Evolutionary conservation across 2,329 filamentous ascomycete genomes (phyloP), one percentile per base, ranked within the genome.

Genomic region (Thermoascus crustaceus): DNA sequence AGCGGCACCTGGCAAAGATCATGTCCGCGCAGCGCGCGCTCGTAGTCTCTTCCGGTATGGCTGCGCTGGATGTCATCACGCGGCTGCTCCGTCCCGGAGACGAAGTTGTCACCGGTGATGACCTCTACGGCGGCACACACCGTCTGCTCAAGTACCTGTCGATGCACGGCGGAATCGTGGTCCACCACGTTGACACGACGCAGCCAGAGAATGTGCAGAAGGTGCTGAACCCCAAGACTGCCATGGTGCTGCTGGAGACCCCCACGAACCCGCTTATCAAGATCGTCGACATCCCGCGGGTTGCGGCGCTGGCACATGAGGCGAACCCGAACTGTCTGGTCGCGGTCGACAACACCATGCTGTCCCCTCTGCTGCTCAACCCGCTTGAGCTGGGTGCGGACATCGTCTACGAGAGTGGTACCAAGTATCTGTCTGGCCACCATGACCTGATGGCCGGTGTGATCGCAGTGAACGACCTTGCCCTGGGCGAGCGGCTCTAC

Each of bases 371-470:
- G 69, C 78, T 98, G 5, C 81, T 81, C 54, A 96, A 94, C 65
- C 91, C 91, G 4, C 76, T 98, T 11, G 89, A 96, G 42, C 73
- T 96, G 18, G 91, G 93, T 38, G 88, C 89, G 10, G 91, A 98
- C 53, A 83, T 98, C 48, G 86, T 94, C 37, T 98, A 98, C 64
- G 91, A 98, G 67, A 94, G 85, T 17, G 91, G 91, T 37, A 98
- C 91, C 16, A 98, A 98, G 63, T 98, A 98, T 55, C 73, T 98
- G 4, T 96, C 88, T 1, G 91, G 91, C 20, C 91, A 98, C 61
- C 91, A 98, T 69, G 93, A 98, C 58, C 82, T 98, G 56, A 98
- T 98, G 91, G 91, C 91, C 7, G 91, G 93, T 44, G 87, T 98
- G 19, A 83, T 98, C 46, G 91, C 88, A 14, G 78, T 88, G 60